Evolutionary conservation across 1,284 basidiomycete species (phyloP), one percentile per base, ranked within the genome.

Genomic region (Tylopilus sp.): DNA sequence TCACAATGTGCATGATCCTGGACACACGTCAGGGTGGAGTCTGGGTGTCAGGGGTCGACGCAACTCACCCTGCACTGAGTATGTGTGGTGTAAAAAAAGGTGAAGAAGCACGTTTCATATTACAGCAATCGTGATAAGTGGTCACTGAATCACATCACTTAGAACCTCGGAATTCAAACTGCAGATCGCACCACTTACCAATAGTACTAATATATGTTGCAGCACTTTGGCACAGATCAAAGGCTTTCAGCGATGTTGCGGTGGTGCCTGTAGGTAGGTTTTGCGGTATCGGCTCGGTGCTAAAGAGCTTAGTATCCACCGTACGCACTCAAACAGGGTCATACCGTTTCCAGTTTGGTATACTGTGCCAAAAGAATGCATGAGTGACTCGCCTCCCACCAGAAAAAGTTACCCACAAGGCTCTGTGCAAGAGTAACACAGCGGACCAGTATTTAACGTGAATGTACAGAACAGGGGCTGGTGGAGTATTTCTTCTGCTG

Each of bases 1-100:
- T 85, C 50, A 87, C 72, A 34, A 89, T 79, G 60, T 92, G 89
- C 84, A 92, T 89, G 59, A 92, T 88, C 31, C 89, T 89, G 55
- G 10, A 57, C 33, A 46, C 18, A 40, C n/a, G 43, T 55, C 36
- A 51, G 52, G 43, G 46, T 48, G 37, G 19, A 46, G 45, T n/a
- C 44, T 4, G 40, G 6, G 21, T 29, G 10, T 28, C 36, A 45
- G 28, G 11, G 2, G 19, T 41, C 16, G 18, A 46, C 38, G 36
- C 21, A 15, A 71, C 84, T 59, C 65, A 89, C 86, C 84, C 84
- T 45, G 90, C 84, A 55, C 76, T 81, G 48, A 93, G 79, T 36
- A 92, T 72, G 64, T 85, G 88, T 30, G 86, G 84, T 5, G 84
- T 81, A 51, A 91, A 61, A 65, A 90, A 84, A 1, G 89, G 79